Evolutionary conservation across 2,329 filamentous ascomycete species (phyloP).

Genomic region (Coniella vitis): DNA sequence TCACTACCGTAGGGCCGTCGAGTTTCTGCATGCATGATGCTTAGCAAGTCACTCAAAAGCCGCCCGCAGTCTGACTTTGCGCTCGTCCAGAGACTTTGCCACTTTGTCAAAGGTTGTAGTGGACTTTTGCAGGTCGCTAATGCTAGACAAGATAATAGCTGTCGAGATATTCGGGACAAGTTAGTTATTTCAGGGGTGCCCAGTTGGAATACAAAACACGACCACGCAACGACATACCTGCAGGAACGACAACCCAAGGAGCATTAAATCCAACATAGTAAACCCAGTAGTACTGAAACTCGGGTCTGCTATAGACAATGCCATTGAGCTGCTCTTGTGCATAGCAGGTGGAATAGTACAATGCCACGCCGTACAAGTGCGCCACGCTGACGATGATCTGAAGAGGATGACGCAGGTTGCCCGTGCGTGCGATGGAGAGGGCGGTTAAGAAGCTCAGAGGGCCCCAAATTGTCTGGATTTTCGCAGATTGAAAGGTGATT

Average conservation of each 20-base stretch:
- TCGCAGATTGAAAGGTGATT: neutral
- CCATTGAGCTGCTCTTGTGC: slow-evolving; percentile 39
- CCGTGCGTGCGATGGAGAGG: slow-evolving; percentile 35
- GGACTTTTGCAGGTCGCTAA: slow-evolving; percentile 7
- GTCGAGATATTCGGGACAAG: too few relatives aligned
- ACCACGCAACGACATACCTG: slow-evolving; percentile 33
- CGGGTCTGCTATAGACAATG: slow-evolving; percentile 48
- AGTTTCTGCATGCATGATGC: too few relatives aligned
- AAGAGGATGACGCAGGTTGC: slow-evolving; percentile 41
- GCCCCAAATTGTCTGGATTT: slow-evolving; percentile 45
- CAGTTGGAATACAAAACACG: neutral
- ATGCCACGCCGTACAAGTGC: slow-evolving; percentile 54
- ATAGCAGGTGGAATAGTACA: slow-evolving; percentile 55
- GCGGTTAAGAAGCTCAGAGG: slow-evolving; percentile 49
- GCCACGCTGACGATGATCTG: slow-evolving; percentile 46
- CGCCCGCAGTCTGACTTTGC: slow-evolving; percentile 3
- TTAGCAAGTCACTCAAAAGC: neutral
- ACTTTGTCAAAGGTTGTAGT: slow-evolving; percentile 8
- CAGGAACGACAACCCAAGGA: slow-evolving; percentile 53
- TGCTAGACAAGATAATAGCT: slow-evolving; percentile 9
- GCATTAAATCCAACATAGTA: slow-evolving; percentile 57
- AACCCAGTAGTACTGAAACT: slow-evolving; percentile 55
- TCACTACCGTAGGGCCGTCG: too few relatives aligned
- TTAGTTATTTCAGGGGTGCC: too few relatives aligned
- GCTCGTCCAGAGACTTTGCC: slow-evolving; percentile 7